Base-by-base conservation (phyloP, 345 rosid species). In the Populus pruinosa region DNA sequence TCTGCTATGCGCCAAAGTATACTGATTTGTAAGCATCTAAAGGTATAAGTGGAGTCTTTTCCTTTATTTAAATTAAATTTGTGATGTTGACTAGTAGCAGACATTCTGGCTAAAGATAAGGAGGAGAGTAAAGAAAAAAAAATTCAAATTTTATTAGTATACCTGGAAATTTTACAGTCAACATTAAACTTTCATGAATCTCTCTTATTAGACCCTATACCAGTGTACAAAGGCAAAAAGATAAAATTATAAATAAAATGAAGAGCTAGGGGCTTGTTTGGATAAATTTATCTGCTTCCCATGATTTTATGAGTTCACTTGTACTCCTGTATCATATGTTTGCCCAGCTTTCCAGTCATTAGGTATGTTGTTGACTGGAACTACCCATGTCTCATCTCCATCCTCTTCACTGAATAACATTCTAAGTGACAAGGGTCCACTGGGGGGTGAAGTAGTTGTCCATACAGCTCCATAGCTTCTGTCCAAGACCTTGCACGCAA, bases 321-420 rank as follows among this genome's bases (percentile, higher is more conserved):
- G 95, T 25, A 84, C 80, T 70, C 95, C 91, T 7, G 93, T 88
- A 74, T 91, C 91, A 59, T 89, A 89, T 64, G 89, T 81, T 67
- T 79, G 82, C 74, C 95, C 95, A 11, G 88, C 86, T 83, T 86
- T 87, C 95, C 95, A 91, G 78, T 83, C 84, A 6, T 77, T 70
- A 31, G 91, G 95, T 71, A 91, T 87, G 83, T 85, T 72, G 79
- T 85, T 88, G 41, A 83, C 87, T 16, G 95, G 95, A 77, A 78
- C 89, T 44, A 91, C 80, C 93, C 95, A 91, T 4, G 87, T 72
- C 75, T 87, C 91, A 25, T 85, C 89, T 75, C 91, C 95, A 76
- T 87, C 87, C 2, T 83, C 90, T 8, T 69, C 83, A 27, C 90
- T 87, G 67, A 91, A 82, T 68, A 89, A 41, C 93, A 91, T 89